Conservation (phyloP, 257 asterid species). For the Nicotiana tomentosiformis region DNA sequence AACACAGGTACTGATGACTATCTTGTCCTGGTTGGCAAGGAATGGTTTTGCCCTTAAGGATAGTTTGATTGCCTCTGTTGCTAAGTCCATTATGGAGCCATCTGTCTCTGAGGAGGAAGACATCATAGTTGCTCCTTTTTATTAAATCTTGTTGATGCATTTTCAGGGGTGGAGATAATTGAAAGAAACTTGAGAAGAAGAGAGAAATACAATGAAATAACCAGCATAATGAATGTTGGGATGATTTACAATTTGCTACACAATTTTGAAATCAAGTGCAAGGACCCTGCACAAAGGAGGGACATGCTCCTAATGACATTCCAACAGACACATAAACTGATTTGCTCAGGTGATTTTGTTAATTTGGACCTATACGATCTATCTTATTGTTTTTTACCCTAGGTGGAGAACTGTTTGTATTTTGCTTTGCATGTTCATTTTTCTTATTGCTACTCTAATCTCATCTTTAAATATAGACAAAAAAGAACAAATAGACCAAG, state of each 20-base stretch:
- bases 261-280: conserved; percentile 62
- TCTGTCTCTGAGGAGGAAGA: conserved; percentile 86
- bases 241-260: conserved; percentile 82
- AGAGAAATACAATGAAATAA: conserved; percentile 61
- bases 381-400: neutral
- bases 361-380: neutral
- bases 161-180: conserved; percentile 59
- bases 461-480: conserved; percentile 44
- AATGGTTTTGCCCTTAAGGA: conserved; percentile 74
- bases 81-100: conserved; percentile 78
- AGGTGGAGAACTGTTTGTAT: neutral
- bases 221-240: conserved; percentile 86
- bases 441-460: conserved; percentile 14
- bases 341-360: conserved; percentile 59
- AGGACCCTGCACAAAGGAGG: conserved; percentile 79
- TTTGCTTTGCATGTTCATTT: conserved; percentile 6
- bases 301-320: conserved; percentile 56
- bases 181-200: conserved; percentile 68
- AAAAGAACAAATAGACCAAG: conserved; percentile 60
- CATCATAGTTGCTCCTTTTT: conserved; percentile 64
- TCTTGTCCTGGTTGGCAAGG: conserved; percentile 79
- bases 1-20: conserved; percentile 57
- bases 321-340: conserved; percentile 55
- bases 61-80: conserved; percentile 66
- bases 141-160: conserved; percentile 75